Base-by-base conservation (phyloP, 2,329 filamentous ascomycete genomes). In the Aotearoamyces nothofagi region DNA sequence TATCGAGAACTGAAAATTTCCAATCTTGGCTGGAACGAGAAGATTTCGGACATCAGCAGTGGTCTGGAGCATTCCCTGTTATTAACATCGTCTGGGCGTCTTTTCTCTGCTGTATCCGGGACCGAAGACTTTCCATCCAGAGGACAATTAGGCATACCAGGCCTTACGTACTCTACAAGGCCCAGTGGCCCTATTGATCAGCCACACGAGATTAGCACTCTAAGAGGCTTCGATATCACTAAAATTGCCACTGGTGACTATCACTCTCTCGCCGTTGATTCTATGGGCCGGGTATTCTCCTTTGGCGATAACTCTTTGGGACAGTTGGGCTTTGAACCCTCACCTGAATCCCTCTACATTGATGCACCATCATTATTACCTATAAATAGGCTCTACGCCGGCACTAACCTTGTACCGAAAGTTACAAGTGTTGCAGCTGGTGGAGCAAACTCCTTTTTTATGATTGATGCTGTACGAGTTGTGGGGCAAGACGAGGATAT, bases 301-400 rank as follows among this genome's bases (percentile, higher is more conserved):
- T 96, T 92, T 55, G 90, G 90, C 20, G 86, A 96, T 52, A 96
- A 96, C 55, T 74, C 75, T 0, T 69, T 71, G 24, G 90, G 90
- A n/a, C 90, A 96, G 52, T 64, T 96, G 3, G 87, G 87, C n/a
- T 73, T 87, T 42, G 71, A 82, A 28, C 69, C 67, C 30, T 71
- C 72, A 27, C 50, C 66, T 0, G 67, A 76, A 15, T 58, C 69
- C 10, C 61, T 69, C 5, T 67, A 58, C 33, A 59, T 79, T 14
- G 79, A 87, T 39, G 63, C 65, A 0, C 84, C 90, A 0, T 69
- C 73, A 3, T 63, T 75, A 5, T 50, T 96, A 2, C 68, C 80
- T 1, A 66, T 81, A 22, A 66, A 70, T 35, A 69, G 67, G 36
- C 69, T 92, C 5, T 94, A 94, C 51, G 60, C 63, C 24, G 72